Percentiles rank a stretch among this genome's conserved stretches.
These are phyloP conservation scores for Penicillium desertorum DNA, from an alignment of 495 filamentous ascomycete species.

Conservation along the genomic window DNA sequence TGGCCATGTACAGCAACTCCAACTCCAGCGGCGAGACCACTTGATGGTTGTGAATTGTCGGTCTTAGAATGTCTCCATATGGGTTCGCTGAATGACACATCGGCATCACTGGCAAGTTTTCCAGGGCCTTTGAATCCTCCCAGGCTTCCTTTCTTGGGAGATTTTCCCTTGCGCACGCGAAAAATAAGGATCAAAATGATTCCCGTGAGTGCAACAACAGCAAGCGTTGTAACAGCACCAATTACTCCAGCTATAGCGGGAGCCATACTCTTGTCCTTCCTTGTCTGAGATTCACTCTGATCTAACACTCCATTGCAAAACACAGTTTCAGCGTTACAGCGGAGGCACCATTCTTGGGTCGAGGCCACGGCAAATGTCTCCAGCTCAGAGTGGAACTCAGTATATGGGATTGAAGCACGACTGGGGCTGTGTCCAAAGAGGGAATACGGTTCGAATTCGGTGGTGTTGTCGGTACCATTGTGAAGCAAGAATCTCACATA, in stretches of 20 bases:
- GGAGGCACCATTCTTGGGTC: slow-evolving; percentile 64
- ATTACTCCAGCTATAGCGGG: slow-evolving; percentile 56
- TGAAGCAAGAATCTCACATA: slow-evolving; percentile 74
- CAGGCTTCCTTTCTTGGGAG: slow-evolving; percentile 22
- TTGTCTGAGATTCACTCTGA: background rate
- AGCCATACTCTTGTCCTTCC: slow-evolving; percentile 21
- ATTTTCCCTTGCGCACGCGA: slow-evolving; percentile 36
- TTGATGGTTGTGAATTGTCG: slow-evolving; percentile 14
- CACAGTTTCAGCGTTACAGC: slow-evolving; percentile 61
- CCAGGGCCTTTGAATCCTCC: slow-evolving; percentile 51
- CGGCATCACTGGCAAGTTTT: slow-evolving; percentile 52
- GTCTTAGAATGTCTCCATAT: slow-evolving; percentile 28
- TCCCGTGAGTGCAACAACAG: slow-evolving; percentile 28
- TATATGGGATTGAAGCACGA: slow-evolving; percentile 56
- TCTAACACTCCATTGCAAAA: slow-evolving; percentile 53
- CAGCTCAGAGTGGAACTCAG: slow-evolving; percentile 61
- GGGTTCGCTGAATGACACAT: slow-evolving; percentile 42
- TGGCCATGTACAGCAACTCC: slow-evolving; percentile 38
- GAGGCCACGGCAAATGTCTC: slow-evolving; percentile 58
- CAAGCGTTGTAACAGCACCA: slow-evolving; percentile 48
- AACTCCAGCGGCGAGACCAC: slow-evolving; percentile 21
- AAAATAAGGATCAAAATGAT: slow-evolving; percentile 41
- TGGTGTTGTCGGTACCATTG: slow-evolving; percentile 64
- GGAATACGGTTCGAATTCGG: background rate
- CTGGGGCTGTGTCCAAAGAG: slow-evolving; percentile 61